Base-by-base conservation (phyloP, 352 stramenopile species). In the Globisporangium cederbergense region DNA sequence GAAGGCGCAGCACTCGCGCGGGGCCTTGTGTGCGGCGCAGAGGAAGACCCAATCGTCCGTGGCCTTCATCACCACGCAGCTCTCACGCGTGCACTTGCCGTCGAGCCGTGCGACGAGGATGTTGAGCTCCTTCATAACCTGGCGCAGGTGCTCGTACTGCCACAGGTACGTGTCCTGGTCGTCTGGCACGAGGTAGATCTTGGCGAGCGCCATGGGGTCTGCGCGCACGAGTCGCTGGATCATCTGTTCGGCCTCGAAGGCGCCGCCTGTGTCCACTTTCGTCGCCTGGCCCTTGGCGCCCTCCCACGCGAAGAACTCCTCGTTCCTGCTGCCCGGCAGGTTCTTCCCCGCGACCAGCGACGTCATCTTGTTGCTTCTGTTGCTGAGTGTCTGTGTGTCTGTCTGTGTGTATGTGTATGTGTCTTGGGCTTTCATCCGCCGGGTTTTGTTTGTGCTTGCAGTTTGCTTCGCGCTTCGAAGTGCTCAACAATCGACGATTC, bases 11-110 rank as follows among this genome's bases (percentile, higher is more conserved):
- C 85, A 93, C 65, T 93, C 85, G 51, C 87, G 87, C 7, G 85
- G 85, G 32, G 79, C 68, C 66, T 93, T 93, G 67, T 93, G 85
- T 22, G 85, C 85, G n/a, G 85, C 85, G 60, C 85, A 93, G 9
- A 93, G 68, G 60, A 93, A 93, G 25, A 93, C 85, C 85, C 85
- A 93, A 67, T 93, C 85, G 73, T 93, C 85, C 49, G 85, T 93
- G 49, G 85, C 85, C 60, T 93, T 93, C 85, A 93, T 93, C 30
- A 91, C 79, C 16, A 74, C 67, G 54, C 85, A 93, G 38, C 68
- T 78, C 68, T 88, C 79, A 25, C 81, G 77, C 65, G 85, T 93
- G 72, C 85, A 93, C 53, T 60, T 70, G 2, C 78, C 78, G 59
- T 91, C 81, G 30, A 93, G 71, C 0, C 72, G 62, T 47, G 83